Base-by-base conservation (phyloP, 2,329 filamentous ascomycete genomes). In the Bipolaris bicolor region DNA sequence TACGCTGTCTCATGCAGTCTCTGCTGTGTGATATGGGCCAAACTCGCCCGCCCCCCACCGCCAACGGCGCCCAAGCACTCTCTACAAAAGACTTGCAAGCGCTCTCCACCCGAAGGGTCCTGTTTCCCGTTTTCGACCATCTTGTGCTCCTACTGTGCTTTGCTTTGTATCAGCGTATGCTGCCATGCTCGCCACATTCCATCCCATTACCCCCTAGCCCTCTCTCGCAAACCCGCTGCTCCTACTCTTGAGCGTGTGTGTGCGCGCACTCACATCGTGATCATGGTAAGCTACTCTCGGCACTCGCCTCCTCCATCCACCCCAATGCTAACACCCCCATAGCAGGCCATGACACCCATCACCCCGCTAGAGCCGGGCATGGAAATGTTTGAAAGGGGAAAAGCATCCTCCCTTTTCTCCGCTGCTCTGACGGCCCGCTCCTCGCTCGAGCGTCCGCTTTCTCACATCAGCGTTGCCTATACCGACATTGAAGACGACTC, bases 381-480 rank as follows among this genome's bases (percentile, higher is more conserved):
- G 41, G 78, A 81, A 61, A 79, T 84, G 81, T 84, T 82, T 71
- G 76, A 80, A 63, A 78, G 78, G 65, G 76, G 75, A 47, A 79
- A 79, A 55, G 70, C 75, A 24, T 81, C 83, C 64, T 84, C 86
- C 16, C 86, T 90, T 72, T 89, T 90, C 76, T 81, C 83, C 57
- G 69, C 72, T 46, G 62, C 67, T 49, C 63, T 73, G 33, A 67
- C 72, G 48, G 70, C 71, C 37, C 69, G 76, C 15, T 75, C 76
- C 29, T 74, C 72, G 51, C 64, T 81, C 77, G 79, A 80, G 52
- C 83, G 89, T 57, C 89, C 90, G 37, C 76, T 85, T 36, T 93
- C 90, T 36, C 83, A 90, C 58, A 85, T 88, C 41, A 94, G 90
- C 20, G 89, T 92, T 68, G 89, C 92, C 63, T 90, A 92, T 69